Conservation (phyloP, 352 stramenopile species). For the Phytophthora pseudosyringae region DNA sequence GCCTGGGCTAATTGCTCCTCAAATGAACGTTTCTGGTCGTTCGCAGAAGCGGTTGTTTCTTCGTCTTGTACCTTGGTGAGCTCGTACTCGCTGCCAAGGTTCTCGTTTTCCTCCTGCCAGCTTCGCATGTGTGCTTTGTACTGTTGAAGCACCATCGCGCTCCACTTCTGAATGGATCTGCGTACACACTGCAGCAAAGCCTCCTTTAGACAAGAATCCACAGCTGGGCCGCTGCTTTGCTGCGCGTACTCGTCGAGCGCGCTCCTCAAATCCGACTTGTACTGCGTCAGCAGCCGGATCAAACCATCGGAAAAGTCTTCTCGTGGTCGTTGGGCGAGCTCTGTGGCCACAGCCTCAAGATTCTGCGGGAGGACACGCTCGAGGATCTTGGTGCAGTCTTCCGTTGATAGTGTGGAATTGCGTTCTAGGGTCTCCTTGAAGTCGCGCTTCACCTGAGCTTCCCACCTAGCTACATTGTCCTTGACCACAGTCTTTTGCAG, state of each 20-base stretch:
- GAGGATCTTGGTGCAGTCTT: constrained; percentile 27
- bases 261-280: constrained; percentile 58
- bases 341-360: constrained; percentile 43
- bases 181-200: constrained; percentile 47
- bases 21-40: constrained; percentile 55
- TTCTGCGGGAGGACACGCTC: constrained; percentile 45
- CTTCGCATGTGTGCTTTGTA: constrained; percentile 53
- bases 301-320: constrained; percentile 64
- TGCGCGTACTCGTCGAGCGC: constrained; percentile 53
- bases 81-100: constrained; percentile 38
- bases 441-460: constrained; percentile 29
- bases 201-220: constrained; percentile 40
- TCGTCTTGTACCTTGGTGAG: constrained; percentile 34
- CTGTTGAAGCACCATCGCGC: constrained; percentile 49
- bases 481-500: constrained; percentile 41
- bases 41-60: constrained; percentile 33
- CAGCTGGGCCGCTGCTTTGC: constrained; percentile 30
- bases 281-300: constrained; percentile 54
- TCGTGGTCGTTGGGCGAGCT: constrained; percentile 44
- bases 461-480: constrained; percentile 33
- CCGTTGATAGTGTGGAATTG: constrained; percentile 21
- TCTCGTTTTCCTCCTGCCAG: constrained; percentile 36
- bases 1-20: constrained; percentile 51
- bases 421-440: constrained; percentile 21
- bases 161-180: constrained; percentile 55